phyloP scores from a whole-genome alignment of 768 basidiomycete genomes.

The Boletus barrowsii region DNA sequence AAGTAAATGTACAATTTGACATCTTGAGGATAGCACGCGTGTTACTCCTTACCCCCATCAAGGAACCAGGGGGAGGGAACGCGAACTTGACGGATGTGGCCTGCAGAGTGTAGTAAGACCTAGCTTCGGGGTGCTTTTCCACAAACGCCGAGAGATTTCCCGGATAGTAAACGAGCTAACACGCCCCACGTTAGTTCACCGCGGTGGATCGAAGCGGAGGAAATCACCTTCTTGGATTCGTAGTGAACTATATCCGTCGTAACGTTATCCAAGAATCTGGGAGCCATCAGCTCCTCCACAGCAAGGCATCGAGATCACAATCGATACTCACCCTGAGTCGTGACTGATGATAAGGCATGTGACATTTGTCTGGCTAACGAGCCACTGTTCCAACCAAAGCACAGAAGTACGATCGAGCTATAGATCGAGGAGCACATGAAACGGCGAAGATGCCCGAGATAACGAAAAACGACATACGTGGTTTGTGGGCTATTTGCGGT shows the following conservation, averaged over 20 bases:
- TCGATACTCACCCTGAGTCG: conserved; percentile 80
- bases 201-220: conserved; percentile 15
- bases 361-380: conserved; percentile 74
- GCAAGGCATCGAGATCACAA: not conserved
- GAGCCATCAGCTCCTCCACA: conserved; percentile 7
- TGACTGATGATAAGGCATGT: conserved; percentile 95
- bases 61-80: conserved; percentile 92
- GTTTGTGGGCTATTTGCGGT: conserved; percentile 70
- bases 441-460: conserved; percentile 12
- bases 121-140: conserved; percentile 85
- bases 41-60: conserved; percentile 96
- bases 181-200: conserved; percentile 11
- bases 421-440: conserved; percentile 19
- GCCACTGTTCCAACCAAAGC: conserved; percentile 87
- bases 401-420: conserved; percentile 84
- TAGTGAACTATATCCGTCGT: conserved; percentile 98
- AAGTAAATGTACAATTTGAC: conserved; percentile 88
- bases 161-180: conserved; percentile 85
- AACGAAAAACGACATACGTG: conserved; percentile 55
- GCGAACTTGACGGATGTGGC: conserved; percentile 93
- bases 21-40: conserved; percentile 96
- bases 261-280: conserved; percentile 88
- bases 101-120: conserved; percentile 94
- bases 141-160: conserved; percentile 93
- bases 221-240: conserved; percentile 79